A percentile compares a stretch with the other conserved stretches of the same genome.
Conservation (phyloP, 78 protist species). For the Dictyostelium intermedium region DNA sequence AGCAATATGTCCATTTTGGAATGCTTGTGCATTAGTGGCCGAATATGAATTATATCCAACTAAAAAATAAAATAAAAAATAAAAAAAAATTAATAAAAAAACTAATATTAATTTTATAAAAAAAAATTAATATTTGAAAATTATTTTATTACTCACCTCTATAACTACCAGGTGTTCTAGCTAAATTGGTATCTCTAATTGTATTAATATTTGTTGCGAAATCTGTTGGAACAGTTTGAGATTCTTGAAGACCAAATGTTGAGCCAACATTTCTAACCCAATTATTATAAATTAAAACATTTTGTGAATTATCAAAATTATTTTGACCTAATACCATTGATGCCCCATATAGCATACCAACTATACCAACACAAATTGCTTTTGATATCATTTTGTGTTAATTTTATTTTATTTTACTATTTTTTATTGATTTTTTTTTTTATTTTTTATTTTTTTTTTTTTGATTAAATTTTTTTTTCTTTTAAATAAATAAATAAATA, state of each 20-base stretch:
- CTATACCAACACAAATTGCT: not conserved
- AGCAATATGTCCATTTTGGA: slow-evolving; percentile 26
- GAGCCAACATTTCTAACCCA: not conserved
- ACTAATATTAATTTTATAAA: not conserved
- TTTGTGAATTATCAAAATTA: not conserved
- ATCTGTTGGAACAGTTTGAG: not conserved
- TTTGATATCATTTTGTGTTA: slow-evolving; percentile 2
- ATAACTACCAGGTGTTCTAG: not conserved
- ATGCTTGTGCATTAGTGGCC: not conserved
- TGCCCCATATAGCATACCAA: not conserved
- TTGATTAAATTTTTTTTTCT: not conserved
- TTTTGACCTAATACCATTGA: not conserved
- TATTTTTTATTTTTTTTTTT: not conserved
- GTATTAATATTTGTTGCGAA: not conserved
- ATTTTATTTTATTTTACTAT: not conserved
- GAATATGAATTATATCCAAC: slow-evolving; percentile 35
- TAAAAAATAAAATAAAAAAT: too few relatives aligned
- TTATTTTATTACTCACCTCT: not conserved
- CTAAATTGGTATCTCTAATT: not conserved
- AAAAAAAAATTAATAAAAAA: too few relatives aligned
- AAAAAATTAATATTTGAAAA: not conserved
- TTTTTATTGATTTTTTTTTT: not conserved
- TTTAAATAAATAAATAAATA: not conserved
- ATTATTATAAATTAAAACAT: not conserved
- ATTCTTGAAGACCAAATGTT: not conserved